phyloP scores from a whole-genome alignment of 768 basidiomycete genomes.

The Jaapia argillacea region DNA sequence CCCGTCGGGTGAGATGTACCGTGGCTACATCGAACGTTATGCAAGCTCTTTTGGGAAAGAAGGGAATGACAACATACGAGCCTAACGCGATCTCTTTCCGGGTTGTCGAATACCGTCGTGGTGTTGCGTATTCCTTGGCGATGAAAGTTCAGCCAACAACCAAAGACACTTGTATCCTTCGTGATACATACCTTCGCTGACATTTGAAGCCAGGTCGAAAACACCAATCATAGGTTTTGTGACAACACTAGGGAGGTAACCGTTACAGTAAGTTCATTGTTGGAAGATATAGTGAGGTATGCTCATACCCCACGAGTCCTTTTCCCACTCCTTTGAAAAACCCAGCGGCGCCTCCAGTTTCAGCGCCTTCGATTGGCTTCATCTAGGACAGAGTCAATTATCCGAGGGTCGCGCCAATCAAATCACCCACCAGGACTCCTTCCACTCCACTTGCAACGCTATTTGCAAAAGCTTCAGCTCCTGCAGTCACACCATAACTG shows the following conservation, averaged over 20 bases:
- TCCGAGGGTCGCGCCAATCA: too few relatives aligned
- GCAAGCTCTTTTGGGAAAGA: too few relatives aligned
- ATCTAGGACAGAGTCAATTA: slow-evolving; percentile 40
- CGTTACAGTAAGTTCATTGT: background rate
- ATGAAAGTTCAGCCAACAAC: background rate
- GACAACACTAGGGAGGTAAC: slow-evolving; percentile 46
- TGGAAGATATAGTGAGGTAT: too few relatives aligned
- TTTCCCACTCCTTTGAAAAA: slow-evolving; percentile 99
- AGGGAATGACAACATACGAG: slow-evolving; percentile 33
- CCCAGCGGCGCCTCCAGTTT: slow-evolving; percentile 85
- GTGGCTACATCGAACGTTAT: slow-evolving; percentile 39
- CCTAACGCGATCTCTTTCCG: slow-evolving; percentile 79
- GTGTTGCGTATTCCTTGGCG: slow-evolving; percentile 87
- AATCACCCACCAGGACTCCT: slow-evolving; percentile 76
- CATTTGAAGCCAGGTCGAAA: slow-evolving; percentile 91
- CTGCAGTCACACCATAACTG: slow-evolving; percentile 93
- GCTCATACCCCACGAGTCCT: slow-evolving; percentile 79
- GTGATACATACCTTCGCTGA: slow-evolving; percentile 64
- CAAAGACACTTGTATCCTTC: slow-evolving; percentile 1
- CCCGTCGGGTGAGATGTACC: slow-evolving; percentile 79
- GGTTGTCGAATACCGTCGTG: slow-evolving; percentile 94
- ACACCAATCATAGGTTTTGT: slow-evolving; percentile 97
- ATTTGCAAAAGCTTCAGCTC: slow-evolving; percentile 87
- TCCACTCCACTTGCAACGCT: slow-evolving; percentile 95
- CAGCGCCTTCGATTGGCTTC: slow-evolving; percentile 96